These are phyloP conservation scores for Raphidocelis subcapitata DNA, from an alignment of 139 green algal species.

Conservation along the genomic window DNA sequence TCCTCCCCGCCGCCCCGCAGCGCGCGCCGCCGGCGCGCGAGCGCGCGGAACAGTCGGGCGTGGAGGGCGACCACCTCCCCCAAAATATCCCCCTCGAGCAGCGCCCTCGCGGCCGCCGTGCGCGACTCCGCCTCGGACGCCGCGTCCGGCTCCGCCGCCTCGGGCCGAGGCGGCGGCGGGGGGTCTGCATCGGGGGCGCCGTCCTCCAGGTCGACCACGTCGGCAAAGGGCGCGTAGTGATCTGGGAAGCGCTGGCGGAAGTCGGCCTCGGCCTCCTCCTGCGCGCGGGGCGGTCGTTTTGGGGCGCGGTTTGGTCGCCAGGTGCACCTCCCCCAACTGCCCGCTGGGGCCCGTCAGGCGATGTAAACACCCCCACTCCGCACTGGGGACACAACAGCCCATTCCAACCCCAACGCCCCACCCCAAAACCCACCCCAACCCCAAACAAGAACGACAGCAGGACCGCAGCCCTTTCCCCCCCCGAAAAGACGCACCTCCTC, in stretches of 20 bases:
- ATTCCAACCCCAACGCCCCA: neutral
- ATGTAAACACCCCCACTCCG: neutral
- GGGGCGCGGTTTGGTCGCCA: neutral
- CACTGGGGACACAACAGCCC: neutral
- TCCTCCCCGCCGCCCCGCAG: constrained; percentile 1
- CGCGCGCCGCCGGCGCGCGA: constrained; percentile 16
- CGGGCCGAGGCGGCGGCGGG: neutral
- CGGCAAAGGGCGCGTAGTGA: constrained; percentile 63
- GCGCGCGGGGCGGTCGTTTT: neutral
- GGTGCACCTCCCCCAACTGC: neutral
- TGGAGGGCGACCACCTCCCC: constrained; percentile 65
- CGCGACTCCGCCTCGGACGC: constrained; percentile 36
- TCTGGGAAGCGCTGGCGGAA: constrained; percentile 72
- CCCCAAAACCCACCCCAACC: neutral
- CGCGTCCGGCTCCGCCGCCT: neutral
- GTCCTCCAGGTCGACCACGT: constrained; percentile 55
- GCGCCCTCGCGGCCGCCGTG: constrained; percentile 42
- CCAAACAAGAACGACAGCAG: neutral
- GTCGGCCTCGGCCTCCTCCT: constrained; percentile 71
- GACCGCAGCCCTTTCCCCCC: neutral
- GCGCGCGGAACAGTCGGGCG: constrained; percentile 28
- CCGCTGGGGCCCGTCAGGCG: neutral
- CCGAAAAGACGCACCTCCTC: constrained; percentile 54
- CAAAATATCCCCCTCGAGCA: constrained; percentile 68
- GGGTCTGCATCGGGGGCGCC: neutral